Conservation (phyloP, 2,329 filamentous ascomycete species). For the Fusarium illudens region DNA sequence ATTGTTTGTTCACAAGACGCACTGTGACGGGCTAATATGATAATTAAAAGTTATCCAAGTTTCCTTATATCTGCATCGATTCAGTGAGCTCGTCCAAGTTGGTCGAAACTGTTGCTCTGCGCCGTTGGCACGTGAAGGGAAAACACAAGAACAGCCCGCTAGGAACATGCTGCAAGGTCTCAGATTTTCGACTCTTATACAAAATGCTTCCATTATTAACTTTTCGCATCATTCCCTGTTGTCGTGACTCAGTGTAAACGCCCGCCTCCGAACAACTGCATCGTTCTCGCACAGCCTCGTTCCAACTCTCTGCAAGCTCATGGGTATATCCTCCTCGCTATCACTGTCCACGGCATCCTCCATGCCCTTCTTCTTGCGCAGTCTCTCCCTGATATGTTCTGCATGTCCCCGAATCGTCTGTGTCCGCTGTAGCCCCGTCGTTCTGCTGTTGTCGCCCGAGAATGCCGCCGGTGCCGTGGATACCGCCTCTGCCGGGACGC, state of each 20-base stretch:
- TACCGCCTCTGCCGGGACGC: constrained; percentile 28
- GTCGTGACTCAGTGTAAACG: constrained; percentile 35
- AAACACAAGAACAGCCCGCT: too few relatives aligned
- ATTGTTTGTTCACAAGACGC: too few relatives aligned
- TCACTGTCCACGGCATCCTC: constrained; percentile 39
- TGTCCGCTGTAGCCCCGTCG: constrained; percentile 23
- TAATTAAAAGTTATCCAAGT: too few relatives aligned
- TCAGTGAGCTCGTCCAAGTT: too few relatives aligned
- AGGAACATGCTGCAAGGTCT: too few relatives aligned
- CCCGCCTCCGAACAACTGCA: constrained; percentile 43
- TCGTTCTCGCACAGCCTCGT: constrained; percentile 48
- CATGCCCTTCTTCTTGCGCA: constrained; percentile 16
- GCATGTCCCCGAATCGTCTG: constrained; percentile 33
- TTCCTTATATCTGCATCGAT: too few relatives aligned
- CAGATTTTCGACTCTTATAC: too few relatives aligned
- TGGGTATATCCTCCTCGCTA: constrained; percentile 52
- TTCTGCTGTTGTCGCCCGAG: constrained; percentile 2
- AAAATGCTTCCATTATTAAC: background rate
- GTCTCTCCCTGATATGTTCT: constrained; percentile 26
- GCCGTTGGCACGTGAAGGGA: too few relatives aligned
- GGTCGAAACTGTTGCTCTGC: too few relatives aligned
- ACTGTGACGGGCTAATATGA: too few relatives aligned
- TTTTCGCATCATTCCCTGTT: constrained; percentile 4
- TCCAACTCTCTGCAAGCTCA: constrained; percentile 58
- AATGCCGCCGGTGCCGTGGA: constrained; percentile 15